phyloP scores from a whole-genome alignment of 371 early-diverging fungal genomes.

The Mortierella sp. region DNA sequence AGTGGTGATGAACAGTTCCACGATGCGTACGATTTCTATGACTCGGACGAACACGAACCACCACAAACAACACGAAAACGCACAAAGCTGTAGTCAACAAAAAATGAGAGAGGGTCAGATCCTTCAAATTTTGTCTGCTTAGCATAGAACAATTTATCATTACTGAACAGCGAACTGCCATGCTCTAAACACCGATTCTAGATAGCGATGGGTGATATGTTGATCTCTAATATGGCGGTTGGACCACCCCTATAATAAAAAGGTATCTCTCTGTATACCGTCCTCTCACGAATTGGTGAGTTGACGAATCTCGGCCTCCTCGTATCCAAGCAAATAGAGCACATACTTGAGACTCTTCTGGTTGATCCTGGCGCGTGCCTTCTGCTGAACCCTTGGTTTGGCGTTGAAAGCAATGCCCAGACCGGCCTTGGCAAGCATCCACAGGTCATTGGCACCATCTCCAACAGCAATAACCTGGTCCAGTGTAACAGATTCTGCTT shows the following conservation, averaged over 20 bases:
- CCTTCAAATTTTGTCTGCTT: no score
- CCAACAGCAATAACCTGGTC: conserved; percentile 98
- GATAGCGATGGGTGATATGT: no score
- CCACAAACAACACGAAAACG: conserved; percentile 38
- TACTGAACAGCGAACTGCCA: no score
- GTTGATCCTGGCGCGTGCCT: conserved; percentile 91
- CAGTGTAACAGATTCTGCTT: conserved; percentile 84
- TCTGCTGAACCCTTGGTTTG: conserved; percentile 94
- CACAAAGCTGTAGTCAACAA: conserved; percentile 3
- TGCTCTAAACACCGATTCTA: no score
- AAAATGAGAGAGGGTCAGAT: no score
- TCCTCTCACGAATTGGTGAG: conserved; percentile 38
- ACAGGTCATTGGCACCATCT: conserved; percentile 99
- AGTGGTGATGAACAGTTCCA: conserved; percentile 37
- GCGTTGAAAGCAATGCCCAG: conserved; percentile 99
- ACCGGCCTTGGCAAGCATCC: conserved; percentile 97
- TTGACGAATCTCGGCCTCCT: conserved; percentile 56
- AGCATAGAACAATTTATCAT: no score
- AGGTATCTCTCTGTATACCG: no score
- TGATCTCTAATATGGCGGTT: no score
- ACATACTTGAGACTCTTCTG: conserved; percentile 88
- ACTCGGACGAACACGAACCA: conserved; percentile 46
- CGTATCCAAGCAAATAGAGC: conserved; percentile 64
- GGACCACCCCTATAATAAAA: no score
- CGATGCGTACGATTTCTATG: conserved; percentile 41